Evolutionary conservation across 2,329 filamentous ascomycete genomes (phyloP), one percentile per base, ranked within the genome.

Genomic region (Diaporthe vaccinii): DNA sequence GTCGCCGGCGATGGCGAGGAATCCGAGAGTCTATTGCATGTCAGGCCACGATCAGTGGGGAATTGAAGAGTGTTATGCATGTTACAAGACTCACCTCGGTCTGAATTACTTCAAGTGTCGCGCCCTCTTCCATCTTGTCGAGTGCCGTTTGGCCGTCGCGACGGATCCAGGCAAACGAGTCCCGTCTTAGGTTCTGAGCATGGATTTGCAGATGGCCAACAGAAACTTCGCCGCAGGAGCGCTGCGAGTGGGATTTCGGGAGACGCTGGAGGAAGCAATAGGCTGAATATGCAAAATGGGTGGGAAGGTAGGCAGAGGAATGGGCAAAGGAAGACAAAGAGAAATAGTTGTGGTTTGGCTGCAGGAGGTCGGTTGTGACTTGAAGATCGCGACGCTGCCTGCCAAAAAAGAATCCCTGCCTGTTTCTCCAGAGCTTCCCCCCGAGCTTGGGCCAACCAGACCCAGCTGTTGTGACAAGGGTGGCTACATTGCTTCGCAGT

Each of bases 1-100:
- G 80, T 98, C 95, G 80, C 94, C 93, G 73, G 93, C 91, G 59
- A 98, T 86, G 70, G 94, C 91, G 78, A 93, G 90, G 84, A 99
- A 98, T 7, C 95, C 95, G 67, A 99, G 87, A 78, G 90, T 90
- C 94, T 90, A 41, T 55, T 68, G 68, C 17, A 53, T 8, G 41
- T n/a, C 51, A 31, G 65, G 15, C 49, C 49, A 41, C 41, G 65
- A 14, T 55, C n/a, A 55, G 46, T 25, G 31, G 14, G 14, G 46
- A 3, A 20, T 25, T 2, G 6, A 10, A 39, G 22, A 39, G 8
- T 15, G 14, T 28, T 25, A 15, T 39, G 17, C 22, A 22, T 22
- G 34, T 51, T 28, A 17, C 20, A 12, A 49, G n/a, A 80, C 85
- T 78, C 85, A 95, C 94, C 88, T 98, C 95, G 78, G 95, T 96